A percentile compares a stretch with the other conserved stretches of the same genome.
These are phyloP conservation scores for Pugionium cornutum DNA, from an alignment of 345 rosid genomes.

Conservation along the genomic window DNA sequence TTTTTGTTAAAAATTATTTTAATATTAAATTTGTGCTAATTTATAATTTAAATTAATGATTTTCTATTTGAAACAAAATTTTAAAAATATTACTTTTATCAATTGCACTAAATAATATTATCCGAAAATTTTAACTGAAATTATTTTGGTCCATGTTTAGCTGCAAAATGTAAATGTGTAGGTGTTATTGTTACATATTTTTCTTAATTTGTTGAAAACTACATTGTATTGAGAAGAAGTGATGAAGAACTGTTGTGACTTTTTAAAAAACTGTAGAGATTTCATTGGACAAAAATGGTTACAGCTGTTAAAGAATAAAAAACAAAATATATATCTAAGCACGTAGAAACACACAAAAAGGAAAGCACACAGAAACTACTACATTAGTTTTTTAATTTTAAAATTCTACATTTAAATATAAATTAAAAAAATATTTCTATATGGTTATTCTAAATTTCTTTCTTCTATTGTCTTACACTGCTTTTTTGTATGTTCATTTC, in stretches of 20 bases:
- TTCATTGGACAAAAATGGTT: conserved; percentile 35
- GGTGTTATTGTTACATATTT: neutral
- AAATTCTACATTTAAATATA: neutral
- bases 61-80: no score
- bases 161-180: conserved; percentile 1
- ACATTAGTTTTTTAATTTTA: neutral
- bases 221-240: conserved; percentile 20
- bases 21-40: no score
- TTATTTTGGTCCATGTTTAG: conserved; percentile 13
- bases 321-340: neutral
- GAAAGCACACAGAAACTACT: conserved; percentile 18
- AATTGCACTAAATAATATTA: conserved; percentile 11
- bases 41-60: no score
- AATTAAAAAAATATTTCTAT: neutral
- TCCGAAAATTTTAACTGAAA: neutral
- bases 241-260: conserved; percentile 30
- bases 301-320: conserved; percentile 33
- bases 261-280: conserved; percentile 30
- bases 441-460: neutral
- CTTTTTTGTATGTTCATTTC: no score
- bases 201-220: conserved; percentile 21
- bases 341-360: conserved; percentile 11
- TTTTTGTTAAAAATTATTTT: no score
- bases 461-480: no score
- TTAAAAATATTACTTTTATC: no score